phyloP scores from a whole-genome alignment of 169 alveolate genomes.

The Condylostoma magnum region DNA sequence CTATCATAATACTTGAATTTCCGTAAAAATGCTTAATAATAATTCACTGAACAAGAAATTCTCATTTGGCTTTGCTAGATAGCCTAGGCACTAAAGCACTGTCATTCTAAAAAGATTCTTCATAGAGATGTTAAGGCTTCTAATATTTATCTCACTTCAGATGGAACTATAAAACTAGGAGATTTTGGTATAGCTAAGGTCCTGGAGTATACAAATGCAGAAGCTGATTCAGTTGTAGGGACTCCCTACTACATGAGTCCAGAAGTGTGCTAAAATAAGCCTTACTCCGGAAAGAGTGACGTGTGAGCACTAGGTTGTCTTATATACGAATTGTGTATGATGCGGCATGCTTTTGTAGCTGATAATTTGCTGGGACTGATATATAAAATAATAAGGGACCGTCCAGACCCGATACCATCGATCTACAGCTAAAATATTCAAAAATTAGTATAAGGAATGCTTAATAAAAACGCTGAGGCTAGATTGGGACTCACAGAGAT shows the following conservation, averaged over 20 bases:
- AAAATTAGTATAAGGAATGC: too few species aligned
- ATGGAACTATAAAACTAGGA: conserved; percentile 78
- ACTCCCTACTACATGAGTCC: conserved; percentile 94
- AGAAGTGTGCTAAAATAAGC: conserved; percentile 67
- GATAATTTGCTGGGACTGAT: background rate
- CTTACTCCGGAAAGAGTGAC: conserved; percentile 68
- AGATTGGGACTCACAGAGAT: too few species aligned
- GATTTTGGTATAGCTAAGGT: conserved; percentile 94
- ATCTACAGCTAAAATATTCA: too few species aligned
- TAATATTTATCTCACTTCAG: conserved; percentile 81
- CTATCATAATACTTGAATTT: conserved; percentile 44
- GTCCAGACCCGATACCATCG: background rate
- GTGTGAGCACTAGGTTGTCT: conserved; percentile 81
- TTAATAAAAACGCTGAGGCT: too few species aligned
- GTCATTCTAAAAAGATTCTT: conserved; percentile 85
- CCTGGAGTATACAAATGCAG: conserved; percentile 64
- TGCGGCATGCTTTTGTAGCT: conserved; percentile 70
- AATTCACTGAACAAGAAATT: conserved; percentile 78
- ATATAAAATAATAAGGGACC: conserved; percentile 3
- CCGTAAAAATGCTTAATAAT: background rate
- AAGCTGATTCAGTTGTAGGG: conserved; percentile 89
- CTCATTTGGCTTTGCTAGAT: conserved; percentile 83
- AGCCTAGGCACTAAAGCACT: conserved; percentile 84
- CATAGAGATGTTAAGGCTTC: conserved; percentile 93
- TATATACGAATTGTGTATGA: conserved; percentile 70